Conservation (phyloP, 805 yeast species). For the Yarrowia bubula region DNA sequence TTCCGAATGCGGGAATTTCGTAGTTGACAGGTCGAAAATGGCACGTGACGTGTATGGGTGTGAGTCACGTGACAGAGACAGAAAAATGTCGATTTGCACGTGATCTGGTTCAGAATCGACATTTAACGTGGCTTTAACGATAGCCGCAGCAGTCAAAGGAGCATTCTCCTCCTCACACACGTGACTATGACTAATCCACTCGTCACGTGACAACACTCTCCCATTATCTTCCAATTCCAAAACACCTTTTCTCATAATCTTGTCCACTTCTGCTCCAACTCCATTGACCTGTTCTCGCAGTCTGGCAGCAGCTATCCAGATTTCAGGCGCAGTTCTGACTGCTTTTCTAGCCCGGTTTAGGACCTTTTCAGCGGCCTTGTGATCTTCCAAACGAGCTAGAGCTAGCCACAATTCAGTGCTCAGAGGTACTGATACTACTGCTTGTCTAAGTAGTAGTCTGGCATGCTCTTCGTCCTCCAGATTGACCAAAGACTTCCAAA, state of each 20-base stretch:
- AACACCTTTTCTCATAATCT: conserved; percentile 51
- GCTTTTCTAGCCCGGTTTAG: conserved; percentile 61
- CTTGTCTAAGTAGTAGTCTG: conserved; percentile 55
- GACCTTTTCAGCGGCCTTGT: conserved; percentile 50
- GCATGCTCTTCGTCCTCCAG: conserved; percentile 57
- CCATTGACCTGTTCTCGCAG: conserved; percentile 57
- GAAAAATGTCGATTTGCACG: not conserved
- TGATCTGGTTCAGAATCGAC: conserved; percentile 26
- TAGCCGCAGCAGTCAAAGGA: conserved; percentile 51
- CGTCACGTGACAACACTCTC: conserved; percentile 40
- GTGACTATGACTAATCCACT: conserved; percentile 60
- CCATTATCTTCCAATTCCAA: conserved; percentile 44
- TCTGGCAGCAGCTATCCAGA: conserved; percentile 71
- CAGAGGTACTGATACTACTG: conserved; percentile 65
- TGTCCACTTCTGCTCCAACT: conserved; percentile 43
- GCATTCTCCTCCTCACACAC: conserved; percentile 51
- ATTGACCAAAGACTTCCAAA: conserved; percentile 71
- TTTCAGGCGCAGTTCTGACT: conserved; percentile 47
- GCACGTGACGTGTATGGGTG: conserved; percentile 40
- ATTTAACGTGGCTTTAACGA: conserved; percentile 45
- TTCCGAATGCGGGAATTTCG: conserved; percentile 46
- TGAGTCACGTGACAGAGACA: not conserved
- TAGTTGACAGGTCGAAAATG: conserved; percentile 49
- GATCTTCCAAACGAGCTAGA: conserved; percentile 48
- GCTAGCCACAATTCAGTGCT: conserved; percentile 66